Evolutionary conservation across 306 rosid genomes (phyloP).

Genomic region (Glycine tomentella): DNA sequence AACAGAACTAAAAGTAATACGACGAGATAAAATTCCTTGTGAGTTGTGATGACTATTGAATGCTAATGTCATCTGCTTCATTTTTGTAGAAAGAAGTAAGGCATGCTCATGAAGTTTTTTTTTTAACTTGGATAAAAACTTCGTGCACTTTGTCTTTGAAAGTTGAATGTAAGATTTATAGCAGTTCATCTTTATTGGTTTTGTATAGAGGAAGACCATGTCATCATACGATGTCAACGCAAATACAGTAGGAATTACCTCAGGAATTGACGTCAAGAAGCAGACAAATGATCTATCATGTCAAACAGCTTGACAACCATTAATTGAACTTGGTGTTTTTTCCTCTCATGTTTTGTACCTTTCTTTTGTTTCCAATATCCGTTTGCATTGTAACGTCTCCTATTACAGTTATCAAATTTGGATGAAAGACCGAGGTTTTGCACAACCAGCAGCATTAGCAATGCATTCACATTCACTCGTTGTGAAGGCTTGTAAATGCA

Average conservation of each 20-base stretch:
- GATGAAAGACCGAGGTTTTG: conserved; percentile 17
- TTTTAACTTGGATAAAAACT: conserved; percentile 5
- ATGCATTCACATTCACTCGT: not conserved
- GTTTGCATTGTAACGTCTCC: not conserved
- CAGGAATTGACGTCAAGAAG: conserved; percentile 50
- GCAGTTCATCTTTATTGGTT: conserved; percentile 28
- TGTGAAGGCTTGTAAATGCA: conserved; percentile 6
- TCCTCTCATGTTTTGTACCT: not conserved
- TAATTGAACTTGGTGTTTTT: conserved; percentile 36
- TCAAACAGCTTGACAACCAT: conserved; percentile 48
- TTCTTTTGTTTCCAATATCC: not conserved
- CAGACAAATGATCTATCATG: conserved; percentile 52
- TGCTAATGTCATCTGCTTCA: not conserved
- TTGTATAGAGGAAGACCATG: conserved; percentile 55
- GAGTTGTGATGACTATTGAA: not conserved
- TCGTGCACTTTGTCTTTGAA: not conserved
- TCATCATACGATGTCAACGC: conserved; percentile 55
- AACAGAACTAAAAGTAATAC: not conserved
- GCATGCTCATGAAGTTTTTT: not conserved
- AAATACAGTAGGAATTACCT: conserved; percentile 49
- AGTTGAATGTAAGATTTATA: conserved; percentile 9
- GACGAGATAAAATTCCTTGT: not conserved
- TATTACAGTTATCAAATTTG: conserved; percentile 16
- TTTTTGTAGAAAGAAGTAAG: not conserved
- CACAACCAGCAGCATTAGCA: conserved; percentile 12